Evolutionary conservation across 495 filamentous ascomycete genomes (phyloP).

Genomic region (Cladorrhinum samala): DNA sequence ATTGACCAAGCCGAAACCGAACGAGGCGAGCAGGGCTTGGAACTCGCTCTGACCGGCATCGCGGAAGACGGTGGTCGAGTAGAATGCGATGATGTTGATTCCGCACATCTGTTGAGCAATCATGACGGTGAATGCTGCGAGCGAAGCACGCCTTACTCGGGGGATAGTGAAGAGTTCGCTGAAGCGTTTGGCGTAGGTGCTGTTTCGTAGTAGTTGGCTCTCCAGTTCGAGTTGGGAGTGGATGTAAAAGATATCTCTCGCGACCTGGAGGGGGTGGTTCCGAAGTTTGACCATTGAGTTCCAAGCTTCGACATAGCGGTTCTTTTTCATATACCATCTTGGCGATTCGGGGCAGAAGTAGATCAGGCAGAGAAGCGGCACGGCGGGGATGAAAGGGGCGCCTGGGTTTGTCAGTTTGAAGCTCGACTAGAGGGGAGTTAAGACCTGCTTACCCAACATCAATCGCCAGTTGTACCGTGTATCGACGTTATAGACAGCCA

Average conservation of each 20-base stretch:
- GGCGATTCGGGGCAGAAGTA: slow-evolving; percentile 72
- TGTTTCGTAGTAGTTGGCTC: slow-evolving; percentile 26
- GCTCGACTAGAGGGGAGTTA: background rate
- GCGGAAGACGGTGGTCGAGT: slow-evolving; percentile 52
- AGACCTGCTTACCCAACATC: slow-evolving; percentile 44
- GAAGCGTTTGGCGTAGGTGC: slow-evolving; percentile 48
- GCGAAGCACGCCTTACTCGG: slow-evolving; percentile 54
- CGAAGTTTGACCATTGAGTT: slow-evolving; percentile 55
- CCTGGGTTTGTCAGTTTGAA: slow-evolving; percentile 29
- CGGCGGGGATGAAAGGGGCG: slow-evolving; percentile 70
- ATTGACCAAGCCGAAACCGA: slow-evolving; percentile 76
- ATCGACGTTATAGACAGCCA: slow-evolving; percentile 52
- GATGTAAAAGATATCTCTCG: slow-evolving; percentile 71
- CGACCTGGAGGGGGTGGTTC: slow-evolving; percentile 61
- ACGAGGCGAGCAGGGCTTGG: slow-evolving; percentile 63
- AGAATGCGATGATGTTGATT: slow-evolving; percentile 83
- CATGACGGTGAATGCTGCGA: slow-evolving; percentile 63
- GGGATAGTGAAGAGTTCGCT: slow-evolving; percentile 53
- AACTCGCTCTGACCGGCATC: slow-evolving; percentile 53
- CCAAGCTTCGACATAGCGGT: slow-evolving; percentile 56
- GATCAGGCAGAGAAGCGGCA: slow-evolving; percentile 59
- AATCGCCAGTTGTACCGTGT: slow-evolving; percentile 61
- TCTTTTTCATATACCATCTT: slow-evolving; percentile 58
- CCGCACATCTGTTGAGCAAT: slow-evolving; percentile 83
- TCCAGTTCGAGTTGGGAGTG: slow-evolving; percentile 50